phyloP scores from a whole-genome alignment of 352 stramenopile genomes.

The Pseudoperonospora humuli region DNA sequence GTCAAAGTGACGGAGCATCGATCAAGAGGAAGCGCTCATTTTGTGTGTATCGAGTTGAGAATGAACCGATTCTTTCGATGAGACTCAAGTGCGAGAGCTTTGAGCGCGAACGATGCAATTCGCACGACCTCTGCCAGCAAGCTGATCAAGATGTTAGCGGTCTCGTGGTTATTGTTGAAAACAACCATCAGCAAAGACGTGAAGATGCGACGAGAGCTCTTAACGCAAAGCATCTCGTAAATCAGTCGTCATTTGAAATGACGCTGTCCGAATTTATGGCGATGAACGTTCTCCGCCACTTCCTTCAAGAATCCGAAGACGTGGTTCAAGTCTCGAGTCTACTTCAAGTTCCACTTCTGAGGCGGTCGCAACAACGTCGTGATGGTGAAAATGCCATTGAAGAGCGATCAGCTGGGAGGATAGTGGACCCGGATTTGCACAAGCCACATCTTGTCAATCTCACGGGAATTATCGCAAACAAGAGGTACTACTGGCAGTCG shows the following conservation, averaged over 20 bases:
- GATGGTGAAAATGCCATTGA: neutral
- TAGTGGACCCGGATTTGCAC: constrained; percentile 22
- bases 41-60: constrained; percentile 18
- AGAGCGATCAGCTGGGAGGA: neutral
- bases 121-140: constrained; percentile 15
- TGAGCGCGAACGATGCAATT: constrained; percentile 1
- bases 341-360: constrained; percentile 16
- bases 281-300: constrained; percentile 19
- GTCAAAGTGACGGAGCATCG: neutral
- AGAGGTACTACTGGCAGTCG: constrained; percentile 25
- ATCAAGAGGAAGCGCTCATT: neutral
- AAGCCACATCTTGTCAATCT: constrained; percentile 29
- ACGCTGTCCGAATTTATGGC: constrained; percentile 9
- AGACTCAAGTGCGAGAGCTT: constrained; percentile 5
- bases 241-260: constrained; percentile 1
- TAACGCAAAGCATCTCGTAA: constrained; percentile 1
- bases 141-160: constrained; percentile 2
- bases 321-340: constrained; percentile 19
- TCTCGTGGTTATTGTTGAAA: neutral
- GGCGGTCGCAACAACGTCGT: constrained; percentile 1
- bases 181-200: neutral
- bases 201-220: neutral
- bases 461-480: constrained; percentile 26
- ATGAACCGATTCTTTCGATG: constrained; percentile 8
- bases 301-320: constrained; percentile 14